Conservation (phyloP, 208 protist genomes). For the Leptomonas seymouri region DNA sequence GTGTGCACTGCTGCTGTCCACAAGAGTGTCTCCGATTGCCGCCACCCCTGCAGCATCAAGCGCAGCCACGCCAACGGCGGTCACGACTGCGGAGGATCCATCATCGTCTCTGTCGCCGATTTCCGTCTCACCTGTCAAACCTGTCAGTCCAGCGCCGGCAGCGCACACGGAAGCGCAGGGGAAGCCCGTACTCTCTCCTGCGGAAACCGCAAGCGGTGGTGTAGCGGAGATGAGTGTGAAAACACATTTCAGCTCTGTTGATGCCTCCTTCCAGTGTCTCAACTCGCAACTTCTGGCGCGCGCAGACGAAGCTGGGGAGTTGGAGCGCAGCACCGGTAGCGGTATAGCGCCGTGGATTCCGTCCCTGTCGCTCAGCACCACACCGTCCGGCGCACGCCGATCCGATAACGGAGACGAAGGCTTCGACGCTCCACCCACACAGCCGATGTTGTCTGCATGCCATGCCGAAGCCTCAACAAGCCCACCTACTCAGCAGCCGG, state of each 20-base stretch:
- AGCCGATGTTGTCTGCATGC: neutral
- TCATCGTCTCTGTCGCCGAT: neutral
- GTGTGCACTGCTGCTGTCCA: conserved; percentile 50
- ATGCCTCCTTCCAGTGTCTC: conserved; percentile 30
- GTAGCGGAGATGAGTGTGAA: conserved; percentile 4
- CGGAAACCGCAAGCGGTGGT: neutral
- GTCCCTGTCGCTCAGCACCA: no score
- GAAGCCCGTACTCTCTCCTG: no score
- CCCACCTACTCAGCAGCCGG: neutral
- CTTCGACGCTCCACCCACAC: no score
- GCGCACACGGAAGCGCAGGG: neutral
- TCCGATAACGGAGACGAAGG: neutral
- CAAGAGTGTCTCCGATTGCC: neutral
- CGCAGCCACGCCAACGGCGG: no score
- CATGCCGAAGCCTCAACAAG: neutral
- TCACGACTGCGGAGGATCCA: neutral
- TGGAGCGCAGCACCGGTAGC: neutral
- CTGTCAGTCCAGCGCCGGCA: neutral
- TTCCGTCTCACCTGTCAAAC: neutral
- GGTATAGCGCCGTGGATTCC: no score
- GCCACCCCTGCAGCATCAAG: neutral
- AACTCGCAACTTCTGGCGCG: conserved; percentile 22
- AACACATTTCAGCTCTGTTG: conserved; percentile 6
- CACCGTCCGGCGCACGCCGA: neutral
- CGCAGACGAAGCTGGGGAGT: neutral